Evolutionary conservation across 192 early-diverging fungal species (phyloP), one percentile per base, ranked within the genome.

Genomic region (Umbelopsis ramanniana): DNA sequence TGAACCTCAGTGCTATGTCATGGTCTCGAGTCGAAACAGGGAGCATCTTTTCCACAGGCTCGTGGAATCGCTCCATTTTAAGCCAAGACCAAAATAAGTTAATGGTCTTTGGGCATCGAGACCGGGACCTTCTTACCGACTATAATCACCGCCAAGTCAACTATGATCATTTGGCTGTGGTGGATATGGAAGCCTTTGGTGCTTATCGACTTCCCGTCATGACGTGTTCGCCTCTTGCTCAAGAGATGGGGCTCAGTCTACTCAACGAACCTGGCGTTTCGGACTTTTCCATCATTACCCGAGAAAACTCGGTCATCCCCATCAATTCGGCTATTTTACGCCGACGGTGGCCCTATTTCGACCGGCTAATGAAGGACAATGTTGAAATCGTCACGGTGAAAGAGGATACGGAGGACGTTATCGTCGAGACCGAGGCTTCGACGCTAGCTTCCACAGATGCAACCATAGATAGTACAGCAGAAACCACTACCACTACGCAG

Each of bases 91-190:
- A 83, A 21, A 90, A 91, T 46, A 82, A 85, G 23, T 85, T 88
- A 68, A 74, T 90, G 26, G 82, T 91, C 11, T 93, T 93, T 81
- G 91, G 91, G 15, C 84, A 93, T 72, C 85, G 78, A 46, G 71
- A 77, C 3, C 84, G 91, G 29, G 85, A 83, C 72, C 76, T 91
- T n/a, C 82, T 86, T 14, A 88, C 91, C 66, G 91, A 93, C 68
- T 93, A 93, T 71, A 88, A 90, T 75, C 85, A 90, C 52, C 86
- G 91, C 38, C 89, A 90, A 46, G 84, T 90, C 43, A 93, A 93
- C 69, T 93, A 89, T 82, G 78, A 85, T 57, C 89, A 93, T 66
- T 72, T 91, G 15, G 84, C 88, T 33, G 81, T 86, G 14, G 84
- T 93, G 3, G 87, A 90, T 38, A 50, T 93, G 71, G 87, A 91